phyloP scores from a whole-genome alignment of 169 alveolate species.

The Plasmodium knowlesi region DNA sequence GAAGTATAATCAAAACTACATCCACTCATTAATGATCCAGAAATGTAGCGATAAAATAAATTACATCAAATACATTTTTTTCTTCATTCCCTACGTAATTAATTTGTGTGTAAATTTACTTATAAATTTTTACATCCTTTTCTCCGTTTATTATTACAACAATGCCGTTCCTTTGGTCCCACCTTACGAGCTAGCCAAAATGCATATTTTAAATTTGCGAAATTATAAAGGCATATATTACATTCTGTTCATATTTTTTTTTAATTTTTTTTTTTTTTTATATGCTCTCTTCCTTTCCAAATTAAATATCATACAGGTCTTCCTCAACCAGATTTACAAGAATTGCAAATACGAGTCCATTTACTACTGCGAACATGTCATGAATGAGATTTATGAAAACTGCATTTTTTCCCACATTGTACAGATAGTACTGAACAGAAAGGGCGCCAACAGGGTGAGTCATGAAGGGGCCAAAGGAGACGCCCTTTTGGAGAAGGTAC shows the following conservation, averaged over 20 bases:
- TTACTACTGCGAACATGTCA: constrained; percentile 63
- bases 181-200: constrained; percentile 47
- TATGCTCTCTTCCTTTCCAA: constrained; percentile 38
- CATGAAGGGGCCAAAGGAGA: background rate
- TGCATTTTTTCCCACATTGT: constrained; percentile 34
- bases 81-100: constrained; percentile 46
- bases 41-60: constrained; percentile 52
- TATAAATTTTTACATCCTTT: constrained; percentile 34
- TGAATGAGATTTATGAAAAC: constrained; percentile 68
- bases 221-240: constrained; percentile 62
- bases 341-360: constrained; percentile 67
- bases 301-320: constrained; percentile 37
- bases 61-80: constrained; percentile 49
- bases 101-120: constrained; percentile 50
- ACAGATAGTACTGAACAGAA: constrained; percentile 9
- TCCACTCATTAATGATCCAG: constrained; percentile 52
- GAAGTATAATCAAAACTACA: constrained; percentile 39
- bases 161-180: constrained; percentile 65
- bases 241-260: constrained; percentile 43
- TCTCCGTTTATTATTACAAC: constrained; percentile 68
- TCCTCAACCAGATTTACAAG: constrained; percentile 58
- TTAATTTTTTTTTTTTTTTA: constrained; percentile 38
- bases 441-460: background rate
- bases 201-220: constrained; percentile 36
- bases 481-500: background rate